Evolutionary conservation across 306 rosid genomes (phyloP).

Genomic region (Cercis canadensis): DNA sequence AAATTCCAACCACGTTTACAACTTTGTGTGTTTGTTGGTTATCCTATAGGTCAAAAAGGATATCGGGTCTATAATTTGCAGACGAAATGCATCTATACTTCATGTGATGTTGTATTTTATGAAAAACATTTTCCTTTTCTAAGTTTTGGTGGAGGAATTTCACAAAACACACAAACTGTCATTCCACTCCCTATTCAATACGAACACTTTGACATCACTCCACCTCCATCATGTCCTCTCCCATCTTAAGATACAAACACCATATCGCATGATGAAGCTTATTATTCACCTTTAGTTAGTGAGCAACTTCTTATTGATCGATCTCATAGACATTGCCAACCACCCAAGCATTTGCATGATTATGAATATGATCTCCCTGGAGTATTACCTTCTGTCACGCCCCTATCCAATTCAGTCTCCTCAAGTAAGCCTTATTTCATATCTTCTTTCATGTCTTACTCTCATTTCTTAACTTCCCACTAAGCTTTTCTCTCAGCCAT

Average conservation of each 20-base stretch:
- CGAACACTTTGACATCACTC: too few species aligned
- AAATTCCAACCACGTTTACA: neutral
- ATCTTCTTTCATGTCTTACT: neutral
- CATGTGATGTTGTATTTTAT: neutral
- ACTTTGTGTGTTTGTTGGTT: neutral
- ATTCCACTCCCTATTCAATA: too few species aligned
- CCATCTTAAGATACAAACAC: neutral
- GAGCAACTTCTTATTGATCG: too few species aligned
- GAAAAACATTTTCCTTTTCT: neutral
- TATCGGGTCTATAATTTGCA: neutral
- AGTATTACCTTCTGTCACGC: too few species aligned
- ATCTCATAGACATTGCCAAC: neutral
- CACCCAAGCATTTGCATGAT: neutral
- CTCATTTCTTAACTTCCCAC: neutral
- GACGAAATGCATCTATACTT: neutral
- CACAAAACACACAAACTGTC: neutral
- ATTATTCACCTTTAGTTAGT: too few species aligned
- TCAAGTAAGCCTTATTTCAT: neutral
- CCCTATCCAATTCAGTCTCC: too few species aligned
- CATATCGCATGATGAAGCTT: too few species aligned
- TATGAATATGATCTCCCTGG: too few species aligned
- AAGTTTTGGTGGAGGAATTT: too few species aligned
- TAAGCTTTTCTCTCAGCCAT: neutral
- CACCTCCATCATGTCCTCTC: too few species aligned
- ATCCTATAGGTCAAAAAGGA: neutral